Evolutionary conservation across 2,329 filamentous ascomycete genomes (phyloP).

Genomic region (Claviceps sp.): DNA sequence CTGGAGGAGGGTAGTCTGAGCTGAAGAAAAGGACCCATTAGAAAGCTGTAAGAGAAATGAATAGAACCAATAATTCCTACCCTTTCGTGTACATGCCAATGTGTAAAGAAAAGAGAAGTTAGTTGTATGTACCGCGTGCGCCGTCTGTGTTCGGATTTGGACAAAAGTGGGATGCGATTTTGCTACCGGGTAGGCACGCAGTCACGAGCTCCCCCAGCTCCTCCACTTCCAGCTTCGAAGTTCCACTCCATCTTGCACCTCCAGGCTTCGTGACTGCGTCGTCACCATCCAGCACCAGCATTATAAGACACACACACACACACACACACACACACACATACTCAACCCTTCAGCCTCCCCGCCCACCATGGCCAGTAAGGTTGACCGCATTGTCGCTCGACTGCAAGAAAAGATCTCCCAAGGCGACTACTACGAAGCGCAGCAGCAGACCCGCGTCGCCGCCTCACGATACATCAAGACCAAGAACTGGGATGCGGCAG

Average conservation of each 20-base stretch:
- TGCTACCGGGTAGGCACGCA: background rate
- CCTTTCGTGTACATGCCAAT: background rate
- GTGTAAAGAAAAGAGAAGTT: background rate
- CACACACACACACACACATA: background rate
- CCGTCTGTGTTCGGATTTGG: background rate
- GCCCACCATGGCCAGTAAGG: slow-evolving; percentile 24
- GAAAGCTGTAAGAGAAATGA: background rate
- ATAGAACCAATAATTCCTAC: background rate
- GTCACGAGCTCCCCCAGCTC: background rate
- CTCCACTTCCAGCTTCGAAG: background rate
- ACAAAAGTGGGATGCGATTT: background rate
- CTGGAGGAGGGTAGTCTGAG: background rate
- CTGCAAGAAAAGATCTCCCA: slow-evolving; percentile 81
- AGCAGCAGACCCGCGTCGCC: slow-evolving; percentile 94
- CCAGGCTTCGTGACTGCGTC: background rate
- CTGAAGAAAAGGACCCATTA: background rate
- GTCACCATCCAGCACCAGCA: background rate
- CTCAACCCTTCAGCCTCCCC: background rate
- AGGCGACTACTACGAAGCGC: slow-evolving; percentile 93
- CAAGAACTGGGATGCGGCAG: slow-evolving; percentile 69
- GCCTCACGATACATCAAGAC: slow-evolving; percentile 88
- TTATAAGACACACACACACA: background rate
- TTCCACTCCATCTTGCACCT: background rate
- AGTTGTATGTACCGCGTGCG: too few relatives aligned
- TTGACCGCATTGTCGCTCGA: slow-evolving; percentile 39